Base-by-base conservation (phyloP, 768 basidiomycete genomes). In the Leccinum disarticulatum region DNA sequence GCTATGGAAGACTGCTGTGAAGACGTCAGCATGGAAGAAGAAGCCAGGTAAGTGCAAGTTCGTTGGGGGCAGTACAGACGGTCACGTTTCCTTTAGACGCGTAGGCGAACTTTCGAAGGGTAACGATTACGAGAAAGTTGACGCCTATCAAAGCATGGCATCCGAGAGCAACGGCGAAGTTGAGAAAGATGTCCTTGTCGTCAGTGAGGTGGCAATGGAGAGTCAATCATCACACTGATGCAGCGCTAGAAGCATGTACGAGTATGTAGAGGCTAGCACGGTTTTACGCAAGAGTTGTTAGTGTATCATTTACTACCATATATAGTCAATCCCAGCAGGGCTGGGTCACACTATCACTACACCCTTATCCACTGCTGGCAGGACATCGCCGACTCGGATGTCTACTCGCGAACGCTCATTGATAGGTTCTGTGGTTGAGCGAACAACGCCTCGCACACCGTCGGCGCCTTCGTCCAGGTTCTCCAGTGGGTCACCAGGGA, bases 351-450 rank as follows among this genome's bases (percentile, higher is more conserved):
- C 25, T 25, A 25, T 25, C 41, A 4, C 17, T n/a, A 4, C 17
- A 43, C 19, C 19, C 43, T 46, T 49, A 17, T 49, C 49, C 22
- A 10, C 17, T 27, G 4, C 27, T 11, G 31, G 11, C 11, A 28
- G 22, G 27, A 30, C 48, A 14, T 27, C 15, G 14, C 17, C 48
- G 14, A 49, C 49, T 15, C 19, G 11, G 31, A 52, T 72, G 72
- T 56, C 71, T 60, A 35, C 56, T n/a, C 50, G 61, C 58, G 63
- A 72, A 2, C 72, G 59, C 52, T 52, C 67, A 4, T 15, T 83
- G 55, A 64, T 83, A 48, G 82, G 82, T n/a, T 76, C 79, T 9
- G 76, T 83, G 11, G 65, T 77, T 41, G 82, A 83, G 69, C 78
- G 82, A 22, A 75, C 71, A 38, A 63, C 70, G 0, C 53, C 66